Percentiles rank a stretch among this genome's conserved stretches.
Evolutionary conservation across 495 filamentous ascomycete species (phyloP).

Genomic region (Amniculicola lignicola): DNA sequence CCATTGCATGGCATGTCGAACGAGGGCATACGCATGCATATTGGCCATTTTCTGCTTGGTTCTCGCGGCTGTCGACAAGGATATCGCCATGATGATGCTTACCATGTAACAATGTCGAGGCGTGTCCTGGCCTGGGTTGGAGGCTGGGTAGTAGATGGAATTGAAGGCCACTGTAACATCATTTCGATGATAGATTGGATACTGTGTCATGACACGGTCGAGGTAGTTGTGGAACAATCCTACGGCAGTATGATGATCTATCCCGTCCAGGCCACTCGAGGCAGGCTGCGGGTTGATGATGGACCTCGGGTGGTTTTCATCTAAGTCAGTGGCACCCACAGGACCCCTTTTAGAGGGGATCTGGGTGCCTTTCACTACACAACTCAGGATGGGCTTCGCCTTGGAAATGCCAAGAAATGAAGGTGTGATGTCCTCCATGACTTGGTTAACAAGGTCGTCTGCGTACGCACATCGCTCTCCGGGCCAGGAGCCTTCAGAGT

Average conservation of each 20-base stretch:
- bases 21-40: constrained; percentile 13
- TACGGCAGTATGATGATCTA: constrained; percentile 15
- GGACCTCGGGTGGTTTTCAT: constrained; percentile 27
- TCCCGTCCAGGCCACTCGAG: constrained; percentile 2
- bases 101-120: constrained; percentile 21
- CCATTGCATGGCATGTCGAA: constrained; percentile 22
- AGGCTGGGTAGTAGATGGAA: constrained; percentile 19
- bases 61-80: constrained; percentile 21
- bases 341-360: constrained; percentile 16
- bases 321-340: constrained; percentile 16
- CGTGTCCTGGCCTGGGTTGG: constrained; percentile 12
- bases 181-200: constrained; percentile 24
- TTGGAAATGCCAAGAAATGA: constrained; percentile 25
- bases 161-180: constrained; percentile 23
- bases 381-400: constrained; percentile 15
- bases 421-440: constrained; percentile 25
- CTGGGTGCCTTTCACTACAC: constrained; percentile 24
- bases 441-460: constrained; percentile 18
- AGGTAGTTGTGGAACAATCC: constrained; percentile 22
- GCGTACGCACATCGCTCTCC: constrained; percentile 15
- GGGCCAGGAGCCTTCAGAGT: constrained; percentile 12
- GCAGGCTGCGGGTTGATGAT: constrained; percentile 26
- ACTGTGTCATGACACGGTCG: constrained; percentile 25
- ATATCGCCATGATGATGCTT: constrained; percentile 26
- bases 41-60: constrained; percentile 23